A percentile compares a stretch with the other conserved stretches of the same genome.
These are phyloP conservation scores for Gymnopus androsaceus DNA, from an alignment of 1,284 basidiomycete genomes.

Conservation along the genomic window DNA sequence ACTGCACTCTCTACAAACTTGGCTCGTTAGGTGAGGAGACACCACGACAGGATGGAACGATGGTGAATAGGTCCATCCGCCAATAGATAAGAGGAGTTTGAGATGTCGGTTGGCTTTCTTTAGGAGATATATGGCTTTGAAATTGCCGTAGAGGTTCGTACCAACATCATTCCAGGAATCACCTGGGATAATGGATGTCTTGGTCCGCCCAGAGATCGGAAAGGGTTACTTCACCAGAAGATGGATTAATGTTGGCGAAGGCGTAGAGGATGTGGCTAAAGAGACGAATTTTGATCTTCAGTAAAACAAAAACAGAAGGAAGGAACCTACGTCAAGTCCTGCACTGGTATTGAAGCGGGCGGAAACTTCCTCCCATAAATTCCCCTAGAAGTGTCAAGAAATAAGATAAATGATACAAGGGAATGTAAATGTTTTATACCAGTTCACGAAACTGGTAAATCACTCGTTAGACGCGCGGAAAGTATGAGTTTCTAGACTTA, in stretches of 20 bases:
- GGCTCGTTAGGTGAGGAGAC: slow-evolving; percentile 57
- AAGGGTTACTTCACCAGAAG: slow-evolving; percentile 83
- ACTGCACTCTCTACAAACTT: slow-evolving; percentile 83
- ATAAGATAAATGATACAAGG: background rate
- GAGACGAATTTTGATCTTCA: slow-evolving; percentile 14
- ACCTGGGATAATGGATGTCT: slow-evolving; percentile 75
- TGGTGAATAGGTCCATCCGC: slow-evolving; percentile 89
- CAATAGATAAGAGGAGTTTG: slow-evolving; percentile 85
- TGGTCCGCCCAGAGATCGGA: slow-evolving; percentile 94
- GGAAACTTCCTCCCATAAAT: slow-evolving; percentile 91
- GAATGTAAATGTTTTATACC: slow-evolving; percentile 40
- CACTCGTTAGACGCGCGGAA: slow-evolving; percentile 8
- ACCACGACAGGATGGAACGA: slow-evolving; percentile 77
- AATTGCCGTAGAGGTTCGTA: slow-evolving; percentile 90
- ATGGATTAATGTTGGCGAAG: slow-evolving; percentile 84
- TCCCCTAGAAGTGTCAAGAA: slow-evolving; percentile 63
- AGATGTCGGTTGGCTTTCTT: slow-evolving; percentile 88
- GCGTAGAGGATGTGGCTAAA: slow-evolving; percentile 81
- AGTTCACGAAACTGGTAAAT: slow-evolving; percentile 68
- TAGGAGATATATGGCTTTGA: slow-evolving; percentile 88
- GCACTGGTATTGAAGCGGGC: slow-evolving; percentile 76
- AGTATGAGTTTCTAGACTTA: slow-evolving; percentile 41
- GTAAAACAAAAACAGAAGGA: slow-evolving; percentile 1
- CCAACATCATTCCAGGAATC: slow-evolving; percentile 90
- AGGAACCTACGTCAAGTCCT: slow-evolving; percentile 85